Evolutionary conservation across 2,329 filamentous ascomycete species (phyloP).

Genomic region (Exophiala oligosperma): DNA sequence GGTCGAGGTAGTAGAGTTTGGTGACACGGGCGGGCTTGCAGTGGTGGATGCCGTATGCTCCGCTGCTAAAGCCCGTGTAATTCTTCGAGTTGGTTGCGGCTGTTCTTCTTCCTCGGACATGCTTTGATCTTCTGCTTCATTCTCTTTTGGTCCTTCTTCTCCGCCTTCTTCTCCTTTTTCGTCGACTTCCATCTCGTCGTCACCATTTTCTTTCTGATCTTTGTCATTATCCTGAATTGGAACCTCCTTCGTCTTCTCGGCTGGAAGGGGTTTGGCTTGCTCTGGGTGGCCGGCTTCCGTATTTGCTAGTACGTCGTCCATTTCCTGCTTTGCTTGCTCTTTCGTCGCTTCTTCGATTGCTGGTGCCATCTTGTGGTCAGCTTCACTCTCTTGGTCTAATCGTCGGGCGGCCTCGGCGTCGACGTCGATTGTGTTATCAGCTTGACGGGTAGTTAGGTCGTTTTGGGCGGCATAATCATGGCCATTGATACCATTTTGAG

Average conservation of each 20-base stretch:
- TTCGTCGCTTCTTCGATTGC: background rate
- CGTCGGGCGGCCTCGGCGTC: background rate
- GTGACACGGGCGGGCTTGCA: slow-evolving; percentile 28
- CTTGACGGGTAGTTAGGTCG: background rate
- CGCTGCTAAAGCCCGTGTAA: slow-evolving; percentile 47
- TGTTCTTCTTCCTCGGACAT: slow-evolving; percentile 28
- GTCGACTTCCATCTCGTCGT: slow-evolving; percentile 24
- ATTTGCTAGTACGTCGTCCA: slow-evolving; percentile 1
- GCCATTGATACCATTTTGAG: slow-evolving; percentile 21
- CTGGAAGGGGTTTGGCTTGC: background rate
- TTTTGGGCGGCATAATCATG: slow-evolving; percentile 9
- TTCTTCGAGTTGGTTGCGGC: slow-evolving; percentile 44
- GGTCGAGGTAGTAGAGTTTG: slow-evolving; percentile 34
- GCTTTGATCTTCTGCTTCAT: slow-evolving; percentile 8
- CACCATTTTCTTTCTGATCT: slow-evolving; percentile 4
- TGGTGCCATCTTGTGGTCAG: background rate
- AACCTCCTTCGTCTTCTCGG: background rate
- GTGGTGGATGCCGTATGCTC: slow-evolving; percentile 37
- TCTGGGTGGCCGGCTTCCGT: slow-evolving; percentile 14
- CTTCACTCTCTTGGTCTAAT: background rate
- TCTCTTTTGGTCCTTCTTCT: slow-evolving; percentile 10
- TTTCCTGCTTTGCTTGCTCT: background rate
- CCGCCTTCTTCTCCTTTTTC: slow-evolving; percentile 10
- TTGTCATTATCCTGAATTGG: background rate
- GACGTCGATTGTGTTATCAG: background rate